phyloP scores from a whole-genome alignment of 1,139 yeast genomes.

The Debaryomycetaceae sp. region DNA sequence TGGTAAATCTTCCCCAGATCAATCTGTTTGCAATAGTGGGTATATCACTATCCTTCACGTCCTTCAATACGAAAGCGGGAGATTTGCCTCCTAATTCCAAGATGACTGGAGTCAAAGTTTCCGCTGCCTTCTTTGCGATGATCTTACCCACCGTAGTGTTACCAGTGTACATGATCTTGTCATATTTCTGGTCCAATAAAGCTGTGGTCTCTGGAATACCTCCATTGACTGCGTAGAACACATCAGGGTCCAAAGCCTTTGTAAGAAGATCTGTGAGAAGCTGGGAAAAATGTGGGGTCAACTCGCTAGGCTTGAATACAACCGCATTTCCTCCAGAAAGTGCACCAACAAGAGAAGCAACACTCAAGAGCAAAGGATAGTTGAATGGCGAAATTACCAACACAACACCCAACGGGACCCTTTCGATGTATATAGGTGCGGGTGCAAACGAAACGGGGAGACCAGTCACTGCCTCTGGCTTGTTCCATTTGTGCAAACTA shows the following conservation, averaged over 20 bases:
- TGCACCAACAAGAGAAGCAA: conserved; percentile 75
- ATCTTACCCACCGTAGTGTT: conserved; percentile 72
- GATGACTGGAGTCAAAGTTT: conserved; percentile 73
- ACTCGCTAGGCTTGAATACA: conserved; percentile 76
- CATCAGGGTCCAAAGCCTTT: conserved; percentile 51
- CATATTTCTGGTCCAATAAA: conserved; percentile 66
- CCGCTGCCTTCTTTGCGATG: conserved; percentile 79
- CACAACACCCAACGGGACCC: conserved; percentile 73
- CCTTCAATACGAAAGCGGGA: conserved; percentile 68
- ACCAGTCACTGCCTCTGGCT: conserved; percentile 47
- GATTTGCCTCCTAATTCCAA: conserved; percentile 94
- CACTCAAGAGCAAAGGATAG: conserved; percentile 67
- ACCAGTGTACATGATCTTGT: conserved; percentile 87
- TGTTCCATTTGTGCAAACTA: conserved; percentile 59
- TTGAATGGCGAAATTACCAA: conserved; percentile 83
- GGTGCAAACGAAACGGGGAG: conserved; percentile 46
- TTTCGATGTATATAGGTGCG: conserved; percentile 52
- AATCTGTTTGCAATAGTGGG: conserved; percentile 61
- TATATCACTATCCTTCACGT: conserved; percentile 43
- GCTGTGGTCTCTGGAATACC: conserved; percentile 66
- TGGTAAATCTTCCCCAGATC: conserved; percentile 74
- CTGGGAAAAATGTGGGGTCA: conserved; percentile 60
- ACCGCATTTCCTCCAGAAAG: conserved; percentile 87
- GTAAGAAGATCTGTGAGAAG: conserved; percentile 56
- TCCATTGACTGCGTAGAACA: conserved; percentile 68